These are phyloP conservation scores for Durusdinium trenchii DNA, from an alignment of 73 alveolate genomes.

Conservation along the genomic window DNA sequence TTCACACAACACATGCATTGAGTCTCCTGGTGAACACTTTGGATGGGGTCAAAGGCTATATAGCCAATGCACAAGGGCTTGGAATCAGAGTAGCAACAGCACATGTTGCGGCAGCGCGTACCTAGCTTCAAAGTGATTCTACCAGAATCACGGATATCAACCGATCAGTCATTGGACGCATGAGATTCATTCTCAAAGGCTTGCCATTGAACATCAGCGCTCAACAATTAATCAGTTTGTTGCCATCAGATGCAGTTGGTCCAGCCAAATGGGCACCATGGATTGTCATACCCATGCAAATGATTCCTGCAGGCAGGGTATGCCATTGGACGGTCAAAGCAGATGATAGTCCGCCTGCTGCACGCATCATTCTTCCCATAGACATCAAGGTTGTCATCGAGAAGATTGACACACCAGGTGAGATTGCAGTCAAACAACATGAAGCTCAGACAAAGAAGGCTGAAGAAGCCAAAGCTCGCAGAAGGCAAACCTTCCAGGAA, in stretches of 20 bases:
- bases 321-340: neutral
- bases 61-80: neutral
- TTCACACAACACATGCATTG: neutral
- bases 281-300: neutral
- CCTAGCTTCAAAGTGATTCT: neutral
- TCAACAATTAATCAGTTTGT: neutral
- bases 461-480: neutral
- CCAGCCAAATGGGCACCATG: neutral
- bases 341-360: neutral
- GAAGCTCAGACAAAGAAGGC: neutral
- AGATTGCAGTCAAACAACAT: no score
- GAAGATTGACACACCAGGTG: neutral
- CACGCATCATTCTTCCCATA: neutral
- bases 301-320: neutral
- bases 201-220: neutral
- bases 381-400: neutral
- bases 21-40: neutral
- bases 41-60: neutral
- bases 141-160: neutral
- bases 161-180: neutral
- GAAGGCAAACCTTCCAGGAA: neutral
- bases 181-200: neutral
- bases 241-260: neutral
- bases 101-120: neutral
- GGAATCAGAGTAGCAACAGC: neutral